Conservation (phyloP, 331 rosid genomes). For the Cydonia oblonga region DNA sequence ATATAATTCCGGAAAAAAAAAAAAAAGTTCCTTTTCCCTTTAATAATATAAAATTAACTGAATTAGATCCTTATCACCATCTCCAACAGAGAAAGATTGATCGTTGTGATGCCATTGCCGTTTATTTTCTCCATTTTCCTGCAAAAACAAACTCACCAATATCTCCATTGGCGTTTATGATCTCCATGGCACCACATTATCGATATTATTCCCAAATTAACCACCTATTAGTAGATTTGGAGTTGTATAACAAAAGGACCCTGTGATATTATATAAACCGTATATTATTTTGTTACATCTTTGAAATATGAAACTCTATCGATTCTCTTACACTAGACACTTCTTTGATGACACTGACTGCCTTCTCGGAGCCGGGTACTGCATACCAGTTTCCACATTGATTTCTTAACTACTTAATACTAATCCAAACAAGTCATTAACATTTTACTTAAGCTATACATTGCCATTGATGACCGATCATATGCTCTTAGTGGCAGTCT, state of each 20-base stretch:
- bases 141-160: constrained; percentile 14
- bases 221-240: no score
- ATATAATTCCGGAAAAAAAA: no score
- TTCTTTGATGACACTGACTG: constrained; percentile 17
- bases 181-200: no score
- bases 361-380: constrained; percentile 25
- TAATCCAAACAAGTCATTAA: neutral
- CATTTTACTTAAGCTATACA: neutral
- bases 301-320: constrained; percentile 16
- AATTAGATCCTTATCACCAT: constrained; percentile 33
- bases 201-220: no score
- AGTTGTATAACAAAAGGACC: no score
- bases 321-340: constrained; percentile 60
- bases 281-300: no score
- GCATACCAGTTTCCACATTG: neutral
- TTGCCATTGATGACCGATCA: neutral
- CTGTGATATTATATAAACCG: no score
- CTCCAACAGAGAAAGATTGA: constrained; percentile 43
- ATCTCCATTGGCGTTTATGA: no score
- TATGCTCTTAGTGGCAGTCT: neutral
- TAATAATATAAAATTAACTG: neutral
- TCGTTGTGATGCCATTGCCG: constrained; percentile 28
- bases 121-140: constrained; percentile 47
- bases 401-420: neutral
- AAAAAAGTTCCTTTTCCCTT: neutral